phyloP scores from a whole-genome alignment of 176 grass and related monocot species.

The Aegilops longissima region DNA sequence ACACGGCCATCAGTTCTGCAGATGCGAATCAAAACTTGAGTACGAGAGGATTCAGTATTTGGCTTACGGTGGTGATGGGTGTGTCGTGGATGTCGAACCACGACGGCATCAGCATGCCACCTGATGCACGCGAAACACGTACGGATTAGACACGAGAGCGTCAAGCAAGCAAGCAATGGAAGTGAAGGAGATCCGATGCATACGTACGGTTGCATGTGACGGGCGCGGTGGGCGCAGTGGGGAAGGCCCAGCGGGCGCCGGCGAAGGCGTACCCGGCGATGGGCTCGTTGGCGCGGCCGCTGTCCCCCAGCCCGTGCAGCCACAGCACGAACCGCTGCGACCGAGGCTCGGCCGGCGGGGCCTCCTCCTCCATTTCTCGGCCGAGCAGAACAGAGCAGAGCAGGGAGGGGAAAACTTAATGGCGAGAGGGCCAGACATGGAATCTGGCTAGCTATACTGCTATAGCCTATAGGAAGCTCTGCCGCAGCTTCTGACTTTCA shows the following conservation, averaged over 20 bases:
- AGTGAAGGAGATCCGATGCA: no score
- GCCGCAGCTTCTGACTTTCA: background rate
- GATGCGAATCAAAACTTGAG: no score
- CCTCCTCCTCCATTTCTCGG: background rate
- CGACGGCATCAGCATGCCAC: conserved; percentile 66
- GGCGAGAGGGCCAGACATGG: background rate
- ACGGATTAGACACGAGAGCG: background rate
- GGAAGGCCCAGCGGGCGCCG: conserved; percentile 55
- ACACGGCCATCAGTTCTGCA: no score
- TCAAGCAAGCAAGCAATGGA: no score
- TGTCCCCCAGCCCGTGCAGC: conserved; percentile 71
- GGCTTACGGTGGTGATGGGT: conserved; percentile 55
- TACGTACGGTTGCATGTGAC: conserved; percentile 67
- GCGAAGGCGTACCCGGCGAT: conserved; percentile 42
- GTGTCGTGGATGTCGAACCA: conserved; percentile 75
- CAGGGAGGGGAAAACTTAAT: background rate
- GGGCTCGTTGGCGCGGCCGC: conserved; percentile 58
- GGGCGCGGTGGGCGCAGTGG: conserved; percentile 48
- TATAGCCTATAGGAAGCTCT: background rate
- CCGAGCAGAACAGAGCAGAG: background rate
- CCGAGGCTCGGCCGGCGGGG: background rate
- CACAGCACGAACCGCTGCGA: conserved; percentile 44
- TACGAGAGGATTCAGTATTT: background rate
- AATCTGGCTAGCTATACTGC: background rate
- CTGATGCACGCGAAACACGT: conserved; percentile 15